These are phyloP conservation scores for Podospora conica DNA, from an alignment of 495 filamentous ascomycete species.

Conservation along the genomic window DNA sequence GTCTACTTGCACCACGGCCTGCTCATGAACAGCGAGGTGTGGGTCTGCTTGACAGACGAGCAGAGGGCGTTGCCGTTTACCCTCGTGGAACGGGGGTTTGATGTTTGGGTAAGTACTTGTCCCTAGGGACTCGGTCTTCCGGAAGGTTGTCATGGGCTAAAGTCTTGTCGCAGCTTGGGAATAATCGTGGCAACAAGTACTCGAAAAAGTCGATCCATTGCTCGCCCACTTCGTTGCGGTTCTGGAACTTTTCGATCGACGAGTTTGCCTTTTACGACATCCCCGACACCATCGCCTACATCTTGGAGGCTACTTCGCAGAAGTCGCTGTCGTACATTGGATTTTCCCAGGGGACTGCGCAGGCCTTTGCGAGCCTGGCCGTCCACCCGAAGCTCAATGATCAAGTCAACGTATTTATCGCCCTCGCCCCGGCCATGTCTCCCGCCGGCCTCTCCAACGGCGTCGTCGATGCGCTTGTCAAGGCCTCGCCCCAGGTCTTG, in stretches of 20 bases:
- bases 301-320: constrained; percentile 75
- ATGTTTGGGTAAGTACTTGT: constrained; percentile 72
- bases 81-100: constrained; percentile 85
- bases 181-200: constrained; percentile 98
- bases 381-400: constrained; percentile 90
- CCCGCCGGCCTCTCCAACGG: constrained; percentile 83
- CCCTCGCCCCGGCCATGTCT: constrained; percentile 94
- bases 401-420: constrained; percentile 93
- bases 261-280: constrained; percentile 98
- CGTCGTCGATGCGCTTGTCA: constrained; percentile 86
- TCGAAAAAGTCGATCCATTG: constrained; percentile 80
- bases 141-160: neutral
- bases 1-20: constrained; percentile 95
- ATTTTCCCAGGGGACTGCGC: constrained; percentile 94
- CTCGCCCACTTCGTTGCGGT: constrained; percentile 66
- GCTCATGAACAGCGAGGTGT: constrained; percentile 98
- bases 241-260: constrained; percentile 98
- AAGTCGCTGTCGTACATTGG: constrained; percentile 90
- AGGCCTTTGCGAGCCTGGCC: constrained; percentile 91
- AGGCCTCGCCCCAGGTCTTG: constrained; percentile 86
- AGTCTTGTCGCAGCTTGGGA: constrained; percentile 59
- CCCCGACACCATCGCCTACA: constrained; percentile 86
- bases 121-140: neutral
- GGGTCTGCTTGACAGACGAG: constrained; percentile 86
- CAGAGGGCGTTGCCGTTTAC: constrained; percentile 82